phyloP scores from a whole-genome alignment of 768 basidiomycete genomes.

The Serendipita vermifera region DNA sequence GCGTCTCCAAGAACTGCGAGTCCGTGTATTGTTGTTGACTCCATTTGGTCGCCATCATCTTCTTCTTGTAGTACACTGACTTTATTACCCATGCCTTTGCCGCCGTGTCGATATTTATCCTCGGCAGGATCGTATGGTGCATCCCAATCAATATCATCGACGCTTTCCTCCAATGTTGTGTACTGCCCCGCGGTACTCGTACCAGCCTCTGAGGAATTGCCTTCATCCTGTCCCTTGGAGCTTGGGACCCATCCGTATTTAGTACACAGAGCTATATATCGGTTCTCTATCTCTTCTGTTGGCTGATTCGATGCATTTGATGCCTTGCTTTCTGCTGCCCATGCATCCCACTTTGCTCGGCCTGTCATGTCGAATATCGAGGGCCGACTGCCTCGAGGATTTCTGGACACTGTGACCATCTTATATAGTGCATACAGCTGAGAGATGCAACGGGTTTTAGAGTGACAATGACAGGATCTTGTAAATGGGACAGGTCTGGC shows the following conservation, averaged over 20 bases:
- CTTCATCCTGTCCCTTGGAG: constrained; percentile 8
- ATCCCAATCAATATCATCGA: constrained; percentile 10
- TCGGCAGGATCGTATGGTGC: not conserved
- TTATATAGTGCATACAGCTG: constrained; percentile 84
- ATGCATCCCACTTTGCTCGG: constrained; percentile 81
- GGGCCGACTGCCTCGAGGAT: constrained; percentile 47
- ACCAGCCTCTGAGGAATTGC: not conserved
- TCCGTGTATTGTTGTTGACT: constrained; percentile 40
- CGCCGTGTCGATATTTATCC: not conserved
- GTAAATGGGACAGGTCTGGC: constrained; percentile 9
- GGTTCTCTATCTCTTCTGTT: constrained; percentile 39
- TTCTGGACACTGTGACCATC: constrained; percentile 45
- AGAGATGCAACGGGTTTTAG: constrained; percentile 22
- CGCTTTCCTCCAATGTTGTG: not conserved
- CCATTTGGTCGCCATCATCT: no score
- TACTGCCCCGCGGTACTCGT: no score
- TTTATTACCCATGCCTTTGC: not conserved
- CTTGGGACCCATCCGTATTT: constrained; percentile 52
- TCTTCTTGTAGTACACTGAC: not conserved
- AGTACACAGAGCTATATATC: constrained; percentile 57
- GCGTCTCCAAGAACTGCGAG: constrained; percentile 48
- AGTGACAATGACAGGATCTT: constrained; percentile 9
- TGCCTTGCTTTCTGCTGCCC: constrained; percentile 42
- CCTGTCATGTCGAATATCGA: constrained; percentile 68
- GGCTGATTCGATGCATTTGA: constrained; percentile 36